phyloP scores from a whole-genome alignment of 345 rosid species.

The Sapria himalayana region DNA sequence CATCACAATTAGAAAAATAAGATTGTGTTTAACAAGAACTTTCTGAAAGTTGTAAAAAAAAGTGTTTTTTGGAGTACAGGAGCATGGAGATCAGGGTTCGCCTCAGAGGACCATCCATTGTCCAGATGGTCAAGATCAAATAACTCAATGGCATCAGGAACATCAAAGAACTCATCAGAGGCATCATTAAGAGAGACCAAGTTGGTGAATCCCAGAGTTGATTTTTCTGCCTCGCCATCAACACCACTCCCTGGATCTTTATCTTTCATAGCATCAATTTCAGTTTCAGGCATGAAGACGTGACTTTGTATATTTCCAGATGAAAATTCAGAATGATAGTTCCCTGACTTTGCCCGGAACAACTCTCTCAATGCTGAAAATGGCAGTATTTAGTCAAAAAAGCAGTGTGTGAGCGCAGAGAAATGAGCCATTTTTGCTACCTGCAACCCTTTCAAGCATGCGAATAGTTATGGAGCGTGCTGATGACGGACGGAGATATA shows the following conservation, averaged over 20 bases:
- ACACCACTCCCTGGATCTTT: conserved; percentile 10
- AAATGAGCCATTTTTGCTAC: conserved; percentile 11
- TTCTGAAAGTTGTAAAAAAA: too few species aligned
- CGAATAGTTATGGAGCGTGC: conserved; percentile 50
- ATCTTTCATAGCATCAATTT: conserved; percentile 10
- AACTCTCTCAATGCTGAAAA: conserved; percentile 54
- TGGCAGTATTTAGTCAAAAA: background rate
- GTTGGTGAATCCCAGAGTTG: conserved; percentile 17
- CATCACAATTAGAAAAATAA: too few species aligned
- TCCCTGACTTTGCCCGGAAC: conserved; percentile 39
- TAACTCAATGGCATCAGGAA: conserved; percentile 32
- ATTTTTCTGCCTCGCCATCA: conserved; percentile 26
- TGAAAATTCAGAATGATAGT: conserved; percentile 18
- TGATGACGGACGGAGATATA: conserved; percentile 36
- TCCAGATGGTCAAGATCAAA: conserved; percentile 26
- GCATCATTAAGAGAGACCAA: conserved; percentile 36
- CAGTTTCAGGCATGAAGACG: conserved; percentile 11
- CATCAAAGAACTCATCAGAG: conserved; percentile 86
- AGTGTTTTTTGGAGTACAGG: too few species aligned
- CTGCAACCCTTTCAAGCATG: conserved; percentile 76
- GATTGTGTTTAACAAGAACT: too few species aligned
- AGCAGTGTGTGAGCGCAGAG: too few species aligned
- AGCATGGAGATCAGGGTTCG: conserved; percentile 15
- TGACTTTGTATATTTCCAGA: conserved; percentile 18
- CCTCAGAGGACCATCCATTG: conserved; percentile 27